Evolutionary conservation across 208 protist species (phyloP), one percentile per base, ranked within the genome.

Genomic region (Leishmania major): DNA sequence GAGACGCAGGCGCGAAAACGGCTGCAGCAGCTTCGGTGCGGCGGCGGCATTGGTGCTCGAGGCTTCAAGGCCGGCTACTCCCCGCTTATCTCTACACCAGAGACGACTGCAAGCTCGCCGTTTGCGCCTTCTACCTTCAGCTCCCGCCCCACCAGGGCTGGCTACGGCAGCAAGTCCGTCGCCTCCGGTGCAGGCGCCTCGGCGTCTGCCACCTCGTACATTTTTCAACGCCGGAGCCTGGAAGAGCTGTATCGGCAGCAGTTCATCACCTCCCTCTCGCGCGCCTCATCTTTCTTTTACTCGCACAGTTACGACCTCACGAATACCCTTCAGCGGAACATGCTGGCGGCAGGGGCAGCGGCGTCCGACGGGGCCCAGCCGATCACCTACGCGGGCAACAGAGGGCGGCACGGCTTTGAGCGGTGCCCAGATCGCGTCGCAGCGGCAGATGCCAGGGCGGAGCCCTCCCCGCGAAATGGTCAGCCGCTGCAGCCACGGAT

Each of bases 221-320:
- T 87, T 25, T 87, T 87, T 10, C 77, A 79, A 60, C 77, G 72
- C 4, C 70, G 83, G 43, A 71, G 45, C 3, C 75, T 85, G 57
- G 93, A 97, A 85, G 86, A 89, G 37, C 76, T 88, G 25, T 98
- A 98, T 79, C 90, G 88, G 15, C 81, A 84, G 77, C 84, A 96
- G 75, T 98, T 99, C 70, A 78, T 91, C 15, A 81, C 72, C 72
- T 81, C 80, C 28, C 80, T 95, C 47, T 82, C 95, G 22, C 87
- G 87, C 57, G 83, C 89, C 28, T 93, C 89, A 15, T 82, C 98
- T 71, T 99, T 99, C 78, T 99, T 97, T 87, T 99, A 98, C 84
- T 95, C 93, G 45, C 96, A 98, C 90, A 98, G 95, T 0, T 99
- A 99, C 84, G 98, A 99, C 84, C 81, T 99, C 1, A 98, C 97